A percentile compares a stretch with the other conserved stretches of the same genome.
Conservation (phyloP, 2,329 filamentous ascomycete species). For the Pestalotiopsis sp. region DNA sequence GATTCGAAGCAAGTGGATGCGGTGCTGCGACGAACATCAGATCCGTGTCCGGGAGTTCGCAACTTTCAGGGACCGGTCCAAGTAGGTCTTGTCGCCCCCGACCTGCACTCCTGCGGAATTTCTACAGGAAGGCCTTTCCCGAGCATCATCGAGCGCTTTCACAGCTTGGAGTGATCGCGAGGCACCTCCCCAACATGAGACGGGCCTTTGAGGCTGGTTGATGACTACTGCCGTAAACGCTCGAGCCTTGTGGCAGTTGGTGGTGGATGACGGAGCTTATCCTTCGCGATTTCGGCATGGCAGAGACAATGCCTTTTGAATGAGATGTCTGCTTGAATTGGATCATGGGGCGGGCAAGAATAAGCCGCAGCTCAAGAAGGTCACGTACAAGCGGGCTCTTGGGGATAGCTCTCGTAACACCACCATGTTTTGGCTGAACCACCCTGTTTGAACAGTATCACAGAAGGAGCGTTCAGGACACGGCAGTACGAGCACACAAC, state of each 20-base stretch:
- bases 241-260: background rate
- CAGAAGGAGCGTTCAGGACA: too few species aligned
- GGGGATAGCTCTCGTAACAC: too few species aligned
- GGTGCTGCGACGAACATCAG: constrained; percentile 63
- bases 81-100: constrained; percentile 25
- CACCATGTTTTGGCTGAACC: too few species aligned
- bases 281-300: background rate
- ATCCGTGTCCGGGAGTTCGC: constrained; percentile 61
- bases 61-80: constrained; percentile 46
- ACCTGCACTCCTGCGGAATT: background rate
- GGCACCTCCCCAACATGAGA: background rate
- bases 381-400: background rate
- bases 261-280: background rate
- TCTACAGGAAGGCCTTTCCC: background rate
- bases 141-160: background rate
- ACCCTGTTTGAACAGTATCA: too few species aligned
- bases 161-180: constrained; percentile 3
- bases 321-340: background rate
- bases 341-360: background rate
- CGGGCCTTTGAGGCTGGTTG: background rate
- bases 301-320: background rate
- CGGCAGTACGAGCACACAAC: too few species aligned
- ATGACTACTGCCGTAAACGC: background rate
- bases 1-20: constrained; percentile 63
- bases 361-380: background rate